Evolutionary conservation across 2,329 filamentous ascomycete species (phyloP), one percentile per base, ranked within the genome.

Genomic region (Alternaria viburni): DNA sequence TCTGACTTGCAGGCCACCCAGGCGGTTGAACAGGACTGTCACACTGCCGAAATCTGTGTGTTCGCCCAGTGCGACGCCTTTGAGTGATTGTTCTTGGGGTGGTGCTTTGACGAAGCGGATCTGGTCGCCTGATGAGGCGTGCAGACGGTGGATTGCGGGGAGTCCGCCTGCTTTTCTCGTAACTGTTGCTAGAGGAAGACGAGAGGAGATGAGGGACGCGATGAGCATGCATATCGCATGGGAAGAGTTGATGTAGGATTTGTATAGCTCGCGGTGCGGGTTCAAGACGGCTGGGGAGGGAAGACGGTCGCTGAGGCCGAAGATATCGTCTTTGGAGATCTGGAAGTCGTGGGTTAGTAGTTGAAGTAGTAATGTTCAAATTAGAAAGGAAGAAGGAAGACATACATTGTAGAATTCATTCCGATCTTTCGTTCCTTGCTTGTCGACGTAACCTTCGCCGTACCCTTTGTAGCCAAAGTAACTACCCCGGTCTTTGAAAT

Each of bases 21-120:
- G 73, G 0, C 84, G 81, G 74, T 87, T 88, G 74, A 88, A 86
- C 2, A 88, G 80, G 6, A 88, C 75, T 0, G 86, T 88, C 6
- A 88, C 79, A 55, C 80, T 84, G 49, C 86, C 86, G 65, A 87
- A 87, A 67, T 88, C 86, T 3, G 86, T 87, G 69, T 88, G 86
- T 59, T 85, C 84, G 21, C 84, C 84, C 21, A 86, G 69, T 3
- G 83, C 81, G 4, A 82, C 81, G 43, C 76, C 77, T 23, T 77
- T 74, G 68, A 84, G 81, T 32, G 81, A 76, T 5, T 68, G 60
- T 4, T 81, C 79, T 66, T 86, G 84, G 2, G 84, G 83, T 7
- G 84, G 83, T 2, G 83, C 81, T 68, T 81, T 82, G 28, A 86
- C 80, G 70, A 87, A 84, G 36, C 86, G 83, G n/a, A 87, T 81